Base-by-base conservation (phyloP, 768 basidiomycete species). In the Obba rivulosa region DNA sequence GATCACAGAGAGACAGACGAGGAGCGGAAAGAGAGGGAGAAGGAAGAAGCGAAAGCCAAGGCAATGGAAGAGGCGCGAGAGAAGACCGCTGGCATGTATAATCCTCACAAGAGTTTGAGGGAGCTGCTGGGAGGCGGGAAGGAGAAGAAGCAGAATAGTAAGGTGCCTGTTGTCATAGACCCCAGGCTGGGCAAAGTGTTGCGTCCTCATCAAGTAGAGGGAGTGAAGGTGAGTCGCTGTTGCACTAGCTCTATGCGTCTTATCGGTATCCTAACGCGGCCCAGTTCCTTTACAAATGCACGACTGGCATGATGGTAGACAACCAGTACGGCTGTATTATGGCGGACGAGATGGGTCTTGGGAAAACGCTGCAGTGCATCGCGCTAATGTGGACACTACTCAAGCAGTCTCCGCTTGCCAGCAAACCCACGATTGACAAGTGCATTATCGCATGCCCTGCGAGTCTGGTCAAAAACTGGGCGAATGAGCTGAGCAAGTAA, bases 291-390 rank as follows among this genome's bases (percentile, higher is more conserved):
- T 99, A 95, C 68, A 84, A 81, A 66, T 96, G 94, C 66, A 85
- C 93, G 4, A 96, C 93, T 0, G 96, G 94, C 1, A 87, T 94
- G 82, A 67, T 94, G 48, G 88, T 87, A 34, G 85, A 91, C 39
- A 88, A 92, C 58, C 92, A 95, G 52, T 86, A 83, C 52, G 91
- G 90, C 0, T 98, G 95, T 61, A 99, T 99, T 65, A 97, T 99
- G 95, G 95, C 95, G 1, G 95, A 99, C 61, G 95, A 95, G 67
- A 99, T 99, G 95, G 95, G 95, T 59, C 80, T 98, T 13, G 95
- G 92, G 16, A 94, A 96, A 67, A 95, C 94, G 14, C 75, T 99
- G 14, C 96, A 99, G 62, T 98, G 96, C 62, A 97, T 99, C 52
- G 77, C 95, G 2, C 78, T 99, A 17, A 67, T 99, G 49, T 98